Conservation (phyloP, 352 stramenopile species). For the Phytophthora palmivora region DNA sequence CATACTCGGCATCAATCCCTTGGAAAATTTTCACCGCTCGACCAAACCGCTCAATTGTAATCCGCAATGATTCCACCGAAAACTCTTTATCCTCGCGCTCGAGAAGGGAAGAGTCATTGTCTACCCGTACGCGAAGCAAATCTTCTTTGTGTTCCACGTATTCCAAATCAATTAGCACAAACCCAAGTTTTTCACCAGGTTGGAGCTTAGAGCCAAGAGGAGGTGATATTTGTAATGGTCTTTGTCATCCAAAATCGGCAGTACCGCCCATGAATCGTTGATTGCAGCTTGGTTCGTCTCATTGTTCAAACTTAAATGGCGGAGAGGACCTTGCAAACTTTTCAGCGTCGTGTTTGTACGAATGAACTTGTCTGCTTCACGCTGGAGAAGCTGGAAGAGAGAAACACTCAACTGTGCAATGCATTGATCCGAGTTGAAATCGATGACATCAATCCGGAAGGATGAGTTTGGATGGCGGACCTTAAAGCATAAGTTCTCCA, state of each 20-base stretch:
- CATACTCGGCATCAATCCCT: conserved; percentile 79
- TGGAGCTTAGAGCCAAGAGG: conserved; percentile 38
- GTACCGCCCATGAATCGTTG: conserved; percentile 38
- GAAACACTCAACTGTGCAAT: conserved; percentile 75
- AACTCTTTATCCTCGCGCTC: conserved; percentile 81
- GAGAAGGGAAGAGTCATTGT: conserved; percentile 61
- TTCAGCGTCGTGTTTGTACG: conserved; percentile 52
- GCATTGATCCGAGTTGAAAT: conserved; percentile 82
- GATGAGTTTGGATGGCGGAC: conserved; percentile 60
- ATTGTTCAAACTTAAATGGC: conserved; percentile 55
- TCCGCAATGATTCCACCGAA: conserved; percentile 77
- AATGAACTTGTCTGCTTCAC: conserved; percentile 72
- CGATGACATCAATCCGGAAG: conserved; percentile 81
- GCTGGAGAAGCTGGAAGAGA: conserved; percentile 84
- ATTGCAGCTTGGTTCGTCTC: conserved; percentile 43
- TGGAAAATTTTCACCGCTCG: conserved; percentile 75
- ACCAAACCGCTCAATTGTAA: conserved; percentile 78
- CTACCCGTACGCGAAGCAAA: conserved; percentile 61
- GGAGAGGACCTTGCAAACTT: conserved; percentile 54
- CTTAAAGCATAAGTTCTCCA: conserved; percentile 83
- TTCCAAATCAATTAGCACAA: conserved; percentile 61
- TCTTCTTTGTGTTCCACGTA: conserved; percentile 82
- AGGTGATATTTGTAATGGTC: conserved; percentile 51
- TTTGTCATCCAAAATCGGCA: conserved; percentile 45
- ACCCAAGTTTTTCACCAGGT: conserved; percentile 58